Evolutionary conservation across 495 filamentous ascomycete species (phyloP).

Genomic region (Tuber brumale): DNA sequence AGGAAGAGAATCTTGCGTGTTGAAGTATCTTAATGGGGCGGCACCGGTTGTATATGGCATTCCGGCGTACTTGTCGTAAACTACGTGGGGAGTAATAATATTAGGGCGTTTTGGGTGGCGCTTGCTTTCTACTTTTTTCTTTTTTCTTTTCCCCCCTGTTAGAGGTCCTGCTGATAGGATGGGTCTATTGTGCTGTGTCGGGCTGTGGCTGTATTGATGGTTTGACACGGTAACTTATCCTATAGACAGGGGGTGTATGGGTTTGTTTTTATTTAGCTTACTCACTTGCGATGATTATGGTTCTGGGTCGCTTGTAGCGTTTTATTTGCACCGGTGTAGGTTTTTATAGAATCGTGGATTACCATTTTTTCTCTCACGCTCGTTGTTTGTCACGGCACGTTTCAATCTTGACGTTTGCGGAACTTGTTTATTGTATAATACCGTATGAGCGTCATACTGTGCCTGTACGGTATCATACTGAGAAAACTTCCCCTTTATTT

Average conservation of each 20-base stretch:
- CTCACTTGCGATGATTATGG: not conserved
- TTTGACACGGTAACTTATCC: not conserved
- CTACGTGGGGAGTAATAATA: conserved; percentile 1
- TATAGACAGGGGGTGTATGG: not conserved
- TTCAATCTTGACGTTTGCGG: not conserved
- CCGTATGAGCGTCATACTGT: too few species aligned
- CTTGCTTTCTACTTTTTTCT: conserved; percentile 13
- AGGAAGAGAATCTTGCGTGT: conserved; percentile 66
- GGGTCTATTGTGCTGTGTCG: not conserved
- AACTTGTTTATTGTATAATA: not conserved
- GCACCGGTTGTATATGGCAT: conserved; percentile 91
- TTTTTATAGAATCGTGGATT: not conserved
- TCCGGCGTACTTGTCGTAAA: conserved; percentile 58
- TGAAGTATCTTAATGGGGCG: conserved; percentile 86
- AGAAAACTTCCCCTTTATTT: too few species aligned
- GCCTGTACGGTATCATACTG: too few species aligned
- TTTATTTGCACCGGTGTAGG: not conserved
- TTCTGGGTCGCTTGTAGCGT: not conserved
- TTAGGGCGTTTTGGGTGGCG: conserved; percentile 15
- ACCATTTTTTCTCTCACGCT: not conserved
- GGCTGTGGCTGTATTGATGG: not conserved
- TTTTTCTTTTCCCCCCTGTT: not conserved
- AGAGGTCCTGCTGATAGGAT: not conserved
- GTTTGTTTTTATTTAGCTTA: not conserved
- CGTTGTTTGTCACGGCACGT: not conserved